Percentiles rank a stretch among this genome's conserved stretches.
Evolutionary conservation across 176 grass and related monocot genomes (phyloP).

Genomic region (Calamus simplicifolius): DNA sequence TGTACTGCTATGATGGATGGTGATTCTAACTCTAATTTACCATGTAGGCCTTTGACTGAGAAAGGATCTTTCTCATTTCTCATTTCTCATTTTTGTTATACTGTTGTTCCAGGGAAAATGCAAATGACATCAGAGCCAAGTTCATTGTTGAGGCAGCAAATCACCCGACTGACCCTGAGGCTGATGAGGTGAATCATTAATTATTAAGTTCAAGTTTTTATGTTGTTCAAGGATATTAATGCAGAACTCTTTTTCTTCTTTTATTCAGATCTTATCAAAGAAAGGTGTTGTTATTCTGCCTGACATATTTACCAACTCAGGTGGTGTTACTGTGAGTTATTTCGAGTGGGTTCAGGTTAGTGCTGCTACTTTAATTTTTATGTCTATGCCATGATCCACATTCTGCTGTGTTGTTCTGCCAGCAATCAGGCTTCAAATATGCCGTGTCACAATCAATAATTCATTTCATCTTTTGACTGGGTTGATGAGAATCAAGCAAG

Average conservation of each 20-base stretch:
- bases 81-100: conserved; percentile 15
- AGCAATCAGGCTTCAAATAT: background rate
- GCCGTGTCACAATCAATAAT: background rate
- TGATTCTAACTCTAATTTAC: too few relatives aligned
- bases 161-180: conserved; percentile 88
- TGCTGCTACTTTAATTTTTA: background rate
- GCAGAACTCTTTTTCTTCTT: background rate
- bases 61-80: conserved; percentile 13
- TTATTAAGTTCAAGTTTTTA: background rate
- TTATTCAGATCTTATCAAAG: conserved; percentile 74
- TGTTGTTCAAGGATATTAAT: background rate
- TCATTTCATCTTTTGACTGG: too few relatives aligned
- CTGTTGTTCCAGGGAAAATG: conserved; percentile 67
- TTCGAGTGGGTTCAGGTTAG: conserved; percentile 96
- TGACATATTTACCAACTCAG: conserved; percentile 92
- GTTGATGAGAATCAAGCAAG: too few relatives aligned
- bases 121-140: conserved; percentile 82
- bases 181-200: conserved; percentile 59
- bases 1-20: too few relatives aligned
- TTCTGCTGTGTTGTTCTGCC: background rate
- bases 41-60: too few relatives aligned
- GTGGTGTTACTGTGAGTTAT: conserved; percentile 93
- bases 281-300: conserved; percentile 80
- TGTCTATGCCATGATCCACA: background rate
- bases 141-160: conserved; percentile 99